These are phyloP conservation scores for Lagenidium giganteum DNA, from an alignment of 352 stramenopile genomes.

Conservation along the genomic window DNA sequence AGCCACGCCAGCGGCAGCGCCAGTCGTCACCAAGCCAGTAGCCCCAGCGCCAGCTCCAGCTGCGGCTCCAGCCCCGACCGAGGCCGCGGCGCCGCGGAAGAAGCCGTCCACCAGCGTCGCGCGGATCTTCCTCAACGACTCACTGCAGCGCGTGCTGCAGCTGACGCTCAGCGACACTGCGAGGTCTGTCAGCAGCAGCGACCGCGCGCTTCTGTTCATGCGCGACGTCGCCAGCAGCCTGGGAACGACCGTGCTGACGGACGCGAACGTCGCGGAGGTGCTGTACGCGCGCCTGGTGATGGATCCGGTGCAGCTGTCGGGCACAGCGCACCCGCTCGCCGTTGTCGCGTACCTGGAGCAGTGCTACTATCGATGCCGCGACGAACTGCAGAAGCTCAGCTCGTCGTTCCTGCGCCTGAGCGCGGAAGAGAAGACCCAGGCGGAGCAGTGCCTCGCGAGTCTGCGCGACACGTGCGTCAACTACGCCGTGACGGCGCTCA, in stretches of 20 bases:
- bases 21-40: neutral
- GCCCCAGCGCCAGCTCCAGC: neutral
- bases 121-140: conserved; percentile 68
- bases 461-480: conserved; percentile 79
- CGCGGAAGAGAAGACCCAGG: conserved; percentile 39
- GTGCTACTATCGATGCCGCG: conserved; percentile 64
- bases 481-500: conserved; percentile 79
- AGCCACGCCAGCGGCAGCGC: conserved; percentile 1
- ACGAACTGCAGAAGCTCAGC: conserved; percentile 65
- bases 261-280: conserved; percentile 55
- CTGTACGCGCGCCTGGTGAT: conserved; percentile 69
- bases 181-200: conserved; percentile 14
- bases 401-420: conserved; percentile 51
- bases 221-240: conserved; percentile 20
- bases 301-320: conserved; percentile 41
- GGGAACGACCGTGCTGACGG: conserved; percentile 16
- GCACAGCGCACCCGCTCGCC: conserved; percentile 44
- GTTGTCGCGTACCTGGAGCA: conserved; percentile 70
- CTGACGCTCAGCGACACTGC: conserved; percentile 48
- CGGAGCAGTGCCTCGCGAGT: conserved; percentile 41
- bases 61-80: neutral
- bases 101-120: conserved; percentile 12
- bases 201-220: conserved; percentile 39
- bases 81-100: conserved; percentile 29
- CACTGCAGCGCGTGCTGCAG: conserved; percentile 63